A percentile compares a stretch with the other conserved stretches of the same genome.
Conservation (phyloP, 2,329 filamentous ascomycete species). For the Cryphonectria radicalis region DNA sequence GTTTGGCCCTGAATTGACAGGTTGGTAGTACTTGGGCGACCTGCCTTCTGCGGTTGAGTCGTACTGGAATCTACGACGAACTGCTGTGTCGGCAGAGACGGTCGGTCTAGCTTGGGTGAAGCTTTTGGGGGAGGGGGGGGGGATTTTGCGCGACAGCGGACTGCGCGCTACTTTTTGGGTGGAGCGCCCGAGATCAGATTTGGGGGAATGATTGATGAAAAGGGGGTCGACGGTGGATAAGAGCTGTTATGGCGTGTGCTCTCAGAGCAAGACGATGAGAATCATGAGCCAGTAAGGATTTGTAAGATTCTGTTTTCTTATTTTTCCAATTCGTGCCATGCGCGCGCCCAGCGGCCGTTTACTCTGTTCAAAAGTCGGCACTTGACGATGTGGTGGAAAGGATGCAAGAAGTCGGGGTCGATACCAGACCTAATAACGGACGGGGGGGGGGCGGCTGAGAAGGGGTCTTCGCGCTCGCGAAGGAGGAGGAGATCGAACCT, state of each 20-base stretch:
- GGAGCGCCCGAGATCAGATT: constrained; percentile 18
- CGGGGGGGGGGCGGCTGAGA: background rate
- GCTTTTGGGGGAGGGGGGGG: constrained; percentile 13
- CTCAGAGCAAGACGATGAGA: background rate
- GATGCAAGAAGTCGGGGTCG: background rate
- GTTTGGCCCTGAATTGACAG: background rate
- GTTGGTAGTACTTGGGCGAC: constrained; percentile 10
- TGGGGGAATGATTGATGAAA: constrained; percentile 11
- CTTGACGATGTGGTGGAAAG: background rate
- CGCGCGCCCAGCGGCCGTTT: background rate
- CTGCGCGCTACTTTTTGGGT: constrained; percentile 23
- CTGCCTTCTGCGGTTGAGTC: constrained; percentile 13
- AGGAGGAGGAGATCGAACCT: background rate
- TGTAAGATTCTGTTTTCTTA: background rate
- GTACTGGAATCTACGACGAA: constrained; percentile 2
- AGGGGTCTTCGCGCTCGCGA: background rate
- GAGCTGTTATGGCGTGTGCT: background rate
- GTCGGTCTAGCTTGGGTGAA: constrained; percentile 11
- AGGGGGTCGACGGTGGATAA: constrained; percentile 19
- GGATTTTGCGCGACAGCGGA: constrained; percentile 25
- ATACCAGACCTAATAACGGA: background rate
- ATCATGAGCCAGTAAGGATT: background rate
- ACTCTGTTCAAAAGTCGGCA: background rate
- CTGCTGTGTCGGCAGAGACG: constrained; percentile 1
- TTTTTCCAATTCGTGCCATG: background rate